These are phyloP conservation scores for Massarina eburnea DNA, from an alignment of 2,329 filamentous ascomycete species.

Conservation along the genomic window DNA sequence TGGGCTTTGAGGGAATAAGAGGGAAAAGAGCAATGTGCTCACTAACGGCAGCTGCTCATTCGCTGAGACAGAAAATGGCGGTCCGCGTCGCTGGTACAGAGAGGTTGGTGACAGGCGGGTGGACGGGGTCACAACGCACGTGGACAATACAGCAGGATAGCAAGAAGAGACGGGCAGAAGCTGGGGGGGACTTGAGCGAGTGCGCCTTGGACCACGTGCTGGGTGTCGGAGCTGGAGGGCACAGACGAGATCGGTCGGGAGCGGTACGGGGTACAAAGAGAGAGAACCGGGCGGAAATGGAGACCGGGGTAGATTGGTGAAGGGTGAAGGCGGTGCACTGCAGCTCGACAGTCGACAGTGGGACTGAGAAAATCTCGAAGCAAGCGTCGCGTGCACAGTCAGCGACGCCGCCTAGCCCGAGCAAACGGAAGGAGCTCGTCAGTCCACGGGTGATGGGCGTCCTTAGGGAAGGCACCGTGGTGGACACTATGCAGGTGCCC, in stretches of 20 bases:
- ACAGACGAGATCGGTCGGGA: constrained; percentile 1
- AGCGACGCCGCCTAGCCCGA: neutral
- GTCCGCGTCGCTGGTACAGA: neutral
- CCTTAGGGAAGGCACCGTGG: neutral
- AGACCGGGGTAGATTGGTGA: neutral
- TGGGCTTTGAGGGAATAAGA: constrained; percentile 33
- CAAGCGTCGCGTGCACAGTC: constrained; percentile 4
- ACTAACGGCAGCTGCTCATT: constrained; percentile 16
- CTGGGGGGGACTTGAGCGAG: neutral
- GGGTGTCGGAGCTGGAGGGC: neutral
- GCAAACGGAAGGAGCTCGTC: neutral
- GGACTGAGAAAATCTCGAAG: constrained; percentile 7
- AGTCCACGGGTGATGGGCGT: neutral
- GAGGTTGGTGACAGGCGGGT: neutral
- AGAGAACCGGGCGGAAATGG: constrained; percentile 1
- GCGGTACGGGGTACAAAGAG: constrained; percentile 4
- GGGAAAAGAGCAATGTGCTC: constrained; percentile 33
- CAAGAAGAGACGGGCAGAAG: neutral
- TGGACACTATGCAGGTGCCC: neutral
- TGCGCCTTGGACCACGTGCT: neutral
- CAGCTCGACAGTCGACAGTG: constrained; percentile 6
- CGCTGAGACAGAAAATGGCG: constrained; percentile 1
- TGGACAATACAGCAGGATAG: constrained; percentile 15
- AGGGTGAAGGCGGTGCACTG: constrained; percentile 1
- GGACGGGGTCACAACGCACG: constrained; percentile 20